Evolutionary conservation across 768 basidiomycete genomes (phyloP).

Genomic region (Boletus barrowsii): DNA sequence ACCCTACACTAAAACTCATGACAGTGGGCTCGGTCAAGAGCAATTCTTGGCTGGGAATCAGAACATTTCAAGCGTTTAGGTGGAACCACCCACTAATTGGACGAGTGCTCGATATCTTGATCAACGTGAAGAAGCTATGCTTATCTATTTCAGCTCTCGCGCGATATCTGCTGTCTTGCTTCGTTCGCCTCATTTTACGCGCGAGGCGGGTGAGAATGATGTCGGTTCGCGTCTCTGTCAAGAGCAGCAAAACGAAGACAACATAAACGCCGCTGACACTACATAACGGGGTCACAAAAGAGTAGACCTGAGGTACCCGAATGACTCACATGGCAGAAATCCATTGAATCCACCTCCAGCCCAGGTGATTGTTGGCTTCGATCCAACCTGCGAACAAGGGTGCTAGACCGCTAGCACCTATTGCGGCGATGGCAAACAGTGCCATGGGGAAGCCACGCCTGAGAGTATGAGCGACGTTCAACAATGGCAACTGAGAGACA

Average conservation of each 20-base stretch:
- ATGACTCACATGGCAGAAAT: slow-evolving; percentile 57
- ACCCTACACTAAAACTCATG: slow-evolving; percentile 61
- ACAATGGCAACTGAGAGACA: slow-evolving; percentile 1
- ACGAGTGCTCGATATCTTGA: slow-evolving; percentile 67
- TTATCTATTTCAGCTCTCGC: slow-evolving; percentile 64
- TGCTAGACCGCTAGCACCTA: slow-evolving; percentile 62
- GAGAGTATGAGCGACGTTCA: slow-evolving; percentile 7
- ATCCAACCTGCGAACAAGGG: slow-evolving; percentile 66
- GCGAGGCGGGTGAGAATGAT: slow-evolving; percentile 70
- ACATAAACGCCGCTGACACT: slow-evolving; percentile 55
- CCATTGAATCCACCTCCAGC: slow-evolving; percentile 88
- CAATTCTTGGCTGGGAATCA: slow-evolving; percentile 14
- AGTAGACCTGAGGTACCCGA: background rate
- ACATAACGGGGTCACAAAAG: slow-evolving; percentile 1
- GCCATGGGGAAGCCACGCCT: slow-evolving; percentile 81
- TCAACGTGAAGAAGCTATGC: slow-evolving; percentile 50
- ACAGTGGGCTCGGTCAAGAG: slow-evolving; percentile 62
- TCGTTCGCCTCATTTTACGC: slow-evolving; percentile 57
- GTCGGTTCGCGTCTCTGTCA: slow-evolving; percentile 71
- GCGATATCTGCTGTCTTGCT: slow-evolving; percentile 60
- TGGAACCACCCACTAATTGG: slow-evolving; percentile 61
- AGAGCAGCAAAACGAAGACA: slow-evolving; percentile 47
- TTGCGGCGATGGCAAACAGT: slow-evolving; percentile 58
- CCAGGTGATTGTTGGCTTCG: slow-evolving; percentile 52
- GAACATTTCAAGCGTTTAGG: background rate